Conservation (phyloP, 1,284 basidiomycete species). For the Ustilago hordei region DNA sequence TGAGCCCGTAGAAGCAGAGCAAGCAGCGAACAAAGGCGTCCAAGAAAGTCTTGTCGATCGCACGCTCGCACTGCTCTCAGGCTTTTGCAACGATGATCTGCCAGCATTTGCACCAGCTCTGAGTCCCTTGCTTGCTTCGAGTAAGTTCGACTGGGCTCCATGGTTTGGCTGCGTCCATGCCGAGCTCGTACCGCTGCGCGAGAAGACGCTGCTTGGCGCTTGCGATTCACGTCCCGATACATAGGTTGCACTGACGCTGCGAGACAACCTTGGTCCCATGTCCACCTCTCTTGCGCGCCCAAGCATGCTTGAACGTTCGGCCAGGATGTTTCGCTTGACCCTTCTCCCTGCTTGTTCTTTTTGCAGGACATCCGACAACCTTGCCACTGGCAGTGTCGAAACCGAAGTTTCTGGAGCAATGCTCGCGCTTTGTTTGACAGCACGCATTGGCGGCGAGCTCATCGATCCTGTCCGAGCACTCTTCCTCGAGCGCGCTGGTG, state of each 20-base stretch:
- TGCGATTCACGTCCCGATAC: slow-evolving; percentile 20
- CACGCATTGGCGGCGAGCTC: slow-evolving; percentile 26
- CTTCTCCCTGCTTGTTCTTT: slow-evolving; percentile 39
- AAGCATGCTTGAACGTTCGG: slow-evolving; percentile 28
- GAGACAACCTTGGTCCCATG: slow-evolving; percentile 39
- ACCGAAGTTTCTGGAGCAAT: background rate
- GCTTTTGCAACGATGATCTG: slow-evolving; percentile 12
- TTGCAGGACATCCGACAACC: slow-evolving; percentile 41
- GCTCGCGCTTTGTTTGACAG: slow-evolving; percentile 17
- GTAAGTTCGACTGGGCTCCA: background rate
- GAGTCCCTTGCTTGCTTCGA: slow-evolving; percentile 6
- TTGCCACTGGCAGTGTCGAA: background rate
- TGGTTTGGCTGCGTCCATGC: slow-evolving; percentile 6
- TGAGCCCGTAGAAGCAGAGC: background rate
- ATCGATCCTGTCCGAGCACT: slow-evolving; percentile 12
- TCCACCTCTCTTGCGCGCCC: slow-evolving; percentile 46
- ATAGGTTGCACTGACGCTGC: slow-evolving; percentile 41
- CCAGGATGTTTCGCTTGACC: slow-evolving; percentile 26
- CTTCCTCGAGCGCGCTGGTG: slow-evolving; percentile 34
- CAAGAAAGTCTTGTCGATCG: slow-evolving; percentile 11
- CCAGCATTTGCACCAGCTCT: background rate
- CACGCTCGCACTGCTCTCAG: background rate
- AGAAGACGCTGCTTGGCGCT: slow-evolving; percentile 28
- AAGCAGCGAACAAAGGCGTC: slow-evolving; percentile 17
- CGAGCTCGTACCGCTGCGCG: slow-evolving; percentile 23